Evolutionary conservation across 345 rosid species (phyloP).

Genomic region (Acer saccharum): DNA sequence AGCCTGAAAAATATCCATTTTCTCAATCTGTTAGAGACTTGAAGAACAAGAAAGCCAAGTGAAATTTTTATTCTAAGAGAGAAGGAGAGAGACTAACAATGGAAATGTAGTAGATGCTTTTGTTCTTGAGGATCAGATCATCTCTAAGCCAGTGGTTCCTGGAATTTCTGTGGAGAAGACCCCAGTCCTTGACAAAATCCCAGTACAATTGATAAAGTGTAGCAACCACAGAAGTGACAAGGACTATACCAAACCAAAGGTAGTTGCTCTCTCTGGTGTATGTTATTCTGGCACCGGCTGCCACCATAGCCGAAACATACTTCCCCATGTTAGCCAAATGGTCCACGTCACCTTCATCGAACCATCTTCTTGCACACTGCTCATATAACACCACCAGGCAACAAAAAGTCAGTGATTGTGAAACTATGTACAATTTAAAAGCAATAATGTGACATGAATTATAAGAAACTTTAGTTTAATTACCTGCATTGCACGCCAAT

Average conservation of each 20-base stretch:
- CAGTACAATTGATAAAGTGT: slow-evolving; percentile 88
- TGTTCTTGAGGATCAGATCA: slow-evolving; percentile 72
- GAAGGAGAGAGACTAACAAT: slow-evolving; percentile 52
- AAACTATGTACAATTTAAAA: neutral
- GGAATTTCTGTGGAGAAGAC: slow-evolving; percentile 72
- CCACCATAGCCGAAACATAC: slow-evolving; percentile 94
- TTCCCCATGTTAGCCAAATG: slow-evolving; percentile 96
- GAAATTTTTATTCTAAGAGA: neutral
- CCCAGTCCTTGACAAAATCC: slow-evolving; percentile 98
- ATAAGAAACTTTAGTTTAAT: neutral
- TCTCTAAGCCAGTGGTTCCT: slow-evolving; percentile 84
- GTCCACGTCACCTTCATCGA: slow-evolving; percentile 63
- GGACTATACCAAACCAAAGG: slow-evolving; percentile 59
- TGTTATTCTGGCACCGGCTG: slow-evolving; percentile 86
- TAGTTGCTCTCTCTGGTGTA: slow-evolving; percentile 50
- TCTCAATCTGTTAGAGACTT: slow-evolving; percentile 9
- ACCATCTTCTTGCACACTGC: slow-evolving; percentile 94
- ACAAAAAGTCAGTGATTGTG: neutral
- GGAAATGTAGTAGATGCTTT: slow-evolving; percentile 67
- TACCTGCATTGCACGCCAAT: slow-evolving; percentile 99
- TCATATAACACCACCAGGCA: neutral
- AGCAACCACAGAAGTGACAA: slow-evolving; percentile 66
- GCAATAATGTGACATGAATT: neutral
- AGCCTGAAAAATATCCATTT: slow-evolving; percentile 43
- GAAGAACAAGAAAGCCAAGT: neutral